Conservation (phyloP, 108 stramenopile genomes). For the Licmophora abbreviata region DNA sequence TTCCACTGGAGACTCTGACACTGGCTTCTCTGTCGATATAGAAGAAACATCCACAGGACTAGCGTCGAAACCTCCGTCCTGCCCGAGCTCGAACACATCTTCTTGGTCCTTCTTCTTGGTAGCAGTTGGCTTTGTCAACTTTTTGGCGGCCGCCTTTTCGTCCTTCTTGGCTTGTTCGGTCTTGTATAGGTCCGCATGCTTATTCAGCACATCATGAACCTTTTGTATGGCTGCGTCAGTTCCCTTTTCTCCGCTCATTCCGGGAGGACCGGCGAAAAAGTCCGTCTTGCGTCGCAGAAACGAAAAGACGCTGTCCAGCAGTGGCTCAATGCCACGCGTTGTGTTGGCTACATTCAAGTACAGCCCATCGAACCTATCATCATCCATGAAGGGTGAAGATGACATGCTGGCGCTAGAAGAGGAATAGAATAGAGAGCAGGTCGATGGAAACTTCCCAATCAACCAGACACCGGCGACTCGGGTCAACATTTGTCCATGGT, state of each 20-base stretch:
- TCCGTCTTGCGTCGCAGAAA: slow-evolving; percentile 98
- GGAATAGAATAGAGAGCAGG: too few species aligned
- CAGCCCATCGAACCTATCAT: slow-evolving; percentile 96
- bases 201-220: slow-evolving; percentile 68
- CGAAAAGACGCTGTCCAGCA: slow-evolving; percentile 95
- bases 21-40: slow-evolving; percentile 1
- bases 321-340: slow-evolving; percentile 91
- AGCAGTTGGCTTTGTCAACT: slow-evolving; percentile 6
- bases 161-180: slow-evolving; percentile 27
- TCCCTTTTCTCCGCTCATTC: slow-evolving; percentile 12
- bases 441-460: too few species aligned
- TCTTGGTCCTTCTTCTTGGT: slow-evolving; percentile 13
- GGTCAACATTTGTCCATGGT: too few species aligned
- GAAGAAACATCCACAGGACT: too few species aligned
- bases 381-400: slow-evolving; percentile 61
- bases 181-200: slow-evolving; percentile 58
- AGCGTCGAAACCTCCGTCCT: slow-evolving; percentile 64
- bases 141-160: slow-evolving; percentile 12
- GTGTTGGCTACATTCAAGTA: slow-evolving; percentile 94
- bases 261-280: slow-evolving; percentile 85
- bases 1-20: background rate
- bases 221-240: slow-evolving; percentile 50
- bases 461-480: too few species aligned
- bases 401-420: background rate
- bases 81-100: slow-evolving; percentile 70